Evolutionary conservation across 306 rosid species (phyloP), one percentile per base, ranked within the genome.

Genomic region (Cajanus cajan): DNA sequence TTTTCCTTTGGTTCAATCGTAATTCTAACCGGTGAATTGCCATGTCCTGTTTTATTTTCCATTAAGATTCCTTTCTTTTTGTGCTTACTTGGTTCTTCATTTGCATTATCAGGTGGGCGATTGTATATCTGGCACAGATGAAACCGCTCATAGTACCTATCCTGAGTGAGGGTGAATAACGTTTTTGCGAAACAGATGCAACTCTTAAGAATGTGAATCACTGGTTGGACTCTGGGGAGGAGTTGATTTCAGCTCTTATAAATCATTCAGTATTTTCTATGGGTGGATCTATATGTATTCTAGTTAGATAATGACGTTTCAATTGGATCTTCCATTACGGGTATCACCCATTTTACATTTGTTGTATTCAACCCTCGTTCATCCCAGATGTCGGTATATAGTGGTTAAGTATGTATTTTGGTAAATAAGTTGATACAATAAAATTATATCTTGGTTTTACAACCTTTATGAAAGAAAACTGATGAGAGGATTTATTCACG

Each of bases 111-210:
- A 93, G 97, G 98, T 93, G 98, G 98, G 97, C 98, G 11, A 93
- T 93, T 54, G 94, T 93, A 72, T 93, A 91, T 84, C 74, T 93
- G 78, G 98, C 98, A 65, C 98, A 93, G 82, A 91, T 91, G 98
- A 93, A 93, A 34, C 98, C 98, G 0, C 94, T 93, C 65, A 93
- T 93, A 8, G 97, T 93, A 58, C 98, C 98, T n/a, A 86, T 93
- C 68, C 86, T 91, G 78, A 93, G 78, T 50, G 97, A 93, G 41
- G 89, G 85, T 13, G 94, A 88, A 84, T 93, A 79, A 79, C 10
- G 52, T 58, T 83, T 83, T 6, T 55, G 31, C 59, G 40, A 66
- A 47, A 54, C 62, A 82, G 68, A 61, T 75, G 24, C 21, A 83
- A 80, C 13, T 51, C 84, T 34, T 69, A 59, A 54, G 74, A 57